Percentiles rank a stretch among this genome's conserved stretches.
phyloP scores from a whole-genome alignment of 2,329 filamentous ascomycete species.

The Bretziella fagacearum region DNA sequence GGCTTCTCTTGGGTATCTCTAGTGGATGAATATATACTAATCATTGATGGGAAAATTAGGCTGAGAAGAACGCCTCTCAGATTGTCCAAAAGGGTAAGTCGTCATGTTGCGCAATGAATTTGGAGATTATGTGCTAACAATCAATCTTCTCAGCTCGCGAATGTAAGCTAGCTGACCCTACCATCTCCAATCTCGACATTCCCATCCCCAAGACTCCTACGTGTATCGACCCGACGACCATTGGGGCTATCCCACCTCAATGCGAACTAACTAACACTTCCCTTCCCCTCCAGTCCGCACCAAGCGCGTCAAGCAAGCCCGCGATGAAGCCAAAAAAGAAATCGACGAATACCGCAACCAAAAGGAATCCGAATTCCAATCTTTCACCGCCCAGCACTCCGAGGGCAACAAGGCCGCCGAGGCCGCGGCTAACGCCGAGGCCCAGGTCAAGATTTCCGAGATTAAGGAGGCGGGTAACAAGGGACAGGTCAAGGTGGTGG shows the following conservation, averaged over 20 bases:
- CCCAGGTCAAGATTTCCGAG: conserved; percentile 62
- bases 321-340: conserved; percentile 92
- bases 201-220: neutral
- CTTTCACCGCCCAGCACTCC: conserved; percentile 86
- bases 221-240: neutral
- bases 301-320: conserved; percentile 91
- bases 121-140: conserved; percentile 7
- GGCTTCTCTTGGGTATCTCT: too few species aligned
- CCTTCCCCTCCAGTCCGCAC: conserved; percentile 42
- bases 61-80: conserved; percentile 95
- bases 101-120: neutral
- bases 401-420: conserved; percentile 73
- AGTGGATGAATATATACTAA: too few species aligned
- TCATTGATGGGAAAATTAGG: conserved; percentile 26
- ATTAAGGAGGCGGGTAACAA: conserved; percentile 69
- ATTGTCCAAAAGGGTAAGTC: conserved; percentile 85
- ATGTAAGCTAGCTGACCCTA: conserved; percentile 49
- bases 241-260: neutral
- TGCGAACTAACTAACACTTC: neutral
- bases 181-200: conserved; percentile 5
- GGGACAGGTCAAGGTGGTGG: conserved; percentile 61
- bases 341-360: conserved; percentile 79
- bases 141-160: conserved; percentile 62
- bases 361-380: conserved; percentile 91
- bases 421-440: conserved; percentile 60